Evolutionary conservation across 1,284 basidiomycete species (phyloP).

Genomic region (Mycena citricolor): DNA sequence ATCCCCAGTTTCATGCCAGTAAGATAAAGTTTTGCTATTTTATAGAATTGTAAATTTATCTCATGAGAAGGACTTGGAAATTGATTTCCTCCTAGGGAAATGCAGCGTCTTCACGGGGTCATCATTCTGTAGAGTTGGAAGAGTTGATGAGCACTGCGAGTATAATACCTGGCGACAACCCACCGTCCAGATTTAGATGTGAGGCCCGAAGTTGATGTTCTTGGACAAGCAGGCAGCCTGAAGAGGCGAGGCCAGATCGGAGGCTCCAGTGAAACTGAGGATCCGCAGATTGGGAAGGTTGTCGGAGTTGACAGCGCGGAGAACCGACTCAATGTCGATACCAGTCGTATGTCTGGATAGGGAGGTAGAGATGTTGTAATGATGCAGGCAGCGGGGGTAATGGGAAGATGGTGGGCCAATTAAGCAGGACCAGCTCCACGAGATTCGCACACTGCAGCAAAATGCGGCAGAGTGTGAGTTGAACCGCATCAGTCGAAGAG

Average conservation of each 20-base stretch:
- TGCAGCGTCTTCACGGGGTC: constrained; percentile 38
- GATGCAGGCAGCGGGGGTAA: constrained; percentile 36
- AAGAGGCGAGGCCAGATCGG: constrained; percentile 29
- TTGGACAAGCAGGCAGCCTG: constrained; percentile 32
- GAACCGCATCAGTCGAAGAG: constrained; percentile 42
- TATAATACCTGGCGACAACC: constrained; percentile 21
- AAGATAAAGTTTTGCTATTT: too few relatives aligned
- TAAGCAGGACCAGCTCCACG: constrained; percentile 41
- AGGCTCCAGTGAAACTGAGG: constrained; percentile 35
- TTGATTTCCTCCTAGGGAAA: constrained; percentile 42
- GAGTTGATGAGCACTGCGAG: too few relatives aligned
- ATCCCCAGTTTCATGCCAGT: too few relatives aligned
- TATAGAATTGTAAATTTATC: too few relatives aligned
- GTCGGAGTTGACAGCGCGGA: constrained; percentile 34
- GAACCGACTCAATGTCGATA: constrained; percentile 30
- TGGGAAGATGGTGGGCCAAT: constrained; percentile 35
- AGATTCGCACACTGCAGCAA: constrained; percentile 40
- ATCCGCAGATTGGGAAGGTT: constrained; percentile 37
- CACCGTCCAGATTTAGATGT: constrained; percentile 38
- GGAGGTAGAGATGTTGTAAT: constrained; percentile 42
- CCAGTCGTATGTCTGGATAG: constrained; percentile 31
- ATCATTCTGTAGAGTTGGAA: constrained; percentile 34
- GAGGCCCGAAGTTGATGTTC: constrained; percentile 31
- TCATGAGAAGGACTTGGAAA: constrained; percentile 45
- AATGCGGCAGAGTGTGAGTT: constrained; percentile 33